These are phyloP conservation scores for Asclepias syriaca DNA, from an alignment of 257 asterid species.

Conservation along the genomic window DNA sequence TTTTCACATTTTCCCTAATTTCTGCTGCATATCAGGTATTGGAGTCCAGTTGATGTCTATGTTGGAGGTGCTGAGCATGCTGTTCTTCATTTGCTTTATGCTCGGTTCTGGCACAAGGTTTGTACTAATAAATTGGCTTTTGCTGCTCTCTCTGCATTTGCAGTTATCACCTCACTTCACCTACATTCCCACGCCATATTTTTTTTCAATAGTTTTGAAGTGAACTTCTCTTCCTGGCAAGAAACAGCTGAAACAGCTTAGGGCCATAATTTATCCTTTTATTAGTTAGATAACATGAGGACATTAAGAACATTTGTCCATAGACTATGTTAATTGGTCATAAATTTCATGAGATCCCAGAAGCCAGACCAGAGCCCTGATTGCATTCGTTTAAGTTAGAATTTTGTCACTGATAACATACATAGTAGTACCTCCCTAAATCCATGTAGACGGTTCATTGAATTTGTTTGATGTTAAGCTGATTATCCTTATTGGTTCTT, in stretches of 20 bases:
- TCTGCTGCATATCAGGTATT: constrained; percentile 51
- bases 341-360: background rate
- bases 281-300: background rate
- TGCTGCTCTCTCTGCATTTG: background rate
- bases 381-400: background rate
- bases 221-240: background rate
- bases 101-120: constrained; percentile 99
- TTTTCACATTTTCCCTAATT: background rate
- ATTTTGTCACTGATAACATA: background rate
- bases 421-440: background rate
- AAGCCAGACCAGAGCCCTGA: background rate
- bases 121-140: constrained; percentile 13
- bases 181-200: background rate
- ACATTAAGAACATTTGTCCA: background rate
- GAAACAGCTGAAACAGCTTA: background rate
- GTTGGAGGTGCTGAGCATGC: constrained; percentile 99
- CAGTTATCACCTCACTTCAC: background rate
- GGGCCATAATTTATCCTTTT: background rate
- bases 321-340: background rate
- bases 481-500: constrained; percentile 7
- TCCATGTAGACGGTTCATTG: background rate
- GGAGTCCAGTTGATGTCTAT: constrained; percentile 98
- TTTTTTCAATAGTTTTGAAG: background rate
- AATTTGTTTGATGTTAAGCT: background rate
- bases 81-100: constrained; percentile 97